Evolutionary conservation across 2,329 filamentous ascomycete species (phyloP).

Genomic region (Hypoxylon sp.): DNA sequence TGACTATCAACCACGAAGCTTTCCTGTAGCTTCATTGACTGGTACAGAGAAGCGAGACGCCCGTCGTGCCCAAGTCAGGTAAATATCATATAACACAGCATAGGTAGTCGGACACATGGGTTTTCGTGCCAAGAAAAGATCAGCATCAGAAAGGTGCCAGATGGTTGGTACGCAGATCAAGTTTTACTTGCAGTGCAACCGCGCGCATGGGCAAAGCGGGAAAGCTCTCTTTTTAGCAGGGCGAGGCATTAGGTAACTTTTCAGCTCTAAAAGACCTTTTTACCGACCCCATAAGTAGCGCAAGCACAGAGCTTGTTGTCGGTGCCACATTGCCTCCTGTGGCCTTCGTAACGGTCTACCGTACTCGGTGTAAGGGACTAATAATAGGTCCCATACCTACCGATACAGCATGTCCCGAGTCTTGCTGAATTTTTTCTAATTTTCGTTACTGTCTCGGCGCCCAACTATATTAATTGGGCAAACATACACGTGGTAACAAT

Average conservation of each 20-base stretch:
- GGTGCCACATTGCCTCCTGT: conserved; percentile 24
- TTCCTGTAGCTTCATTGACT: no score
- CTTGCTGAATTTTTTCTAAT: background rate
- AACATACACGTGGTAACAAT: conserved; percentile 2
- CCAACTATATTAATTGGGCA: conserved; percentile 1
- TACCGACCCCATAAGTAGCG: no score
- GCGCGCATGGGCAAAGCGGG: conserved; percentile 23
- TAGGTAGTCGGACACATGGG: no score
- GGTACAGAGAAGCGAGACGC: no score
- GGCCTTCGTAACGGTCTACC: no score
- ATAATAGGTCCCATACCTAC: background rate
- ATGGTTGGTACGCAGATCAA: conserved; percentile 22
- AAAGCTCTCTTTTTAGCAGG: conserved; percentile 10
- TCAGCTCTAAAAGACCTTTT: no score
- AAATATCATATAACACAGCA: background rate
- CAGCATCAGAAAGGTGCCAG: background rate
- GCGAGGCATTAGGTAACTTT: conserved; percentile 10
- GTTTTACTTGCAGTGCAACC: conserved; percentile 24
- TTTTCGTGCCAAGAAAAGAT: conserved; percentile 25
- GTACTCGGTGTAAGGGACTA: no score
- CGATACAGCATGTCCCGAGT: background rate
- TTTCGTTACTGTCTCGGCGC: background rate
- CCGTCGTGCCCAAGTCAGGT: background rate
- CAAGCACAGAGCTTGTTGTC: no score
- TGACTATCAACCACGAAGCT: no score